Percentiles rank a stretch among this genome's conserved stretches.
Evolutionary conservation across 2,329 filamentous ascomycete species (phyloP).

Genomic region (Hypomyces perniciosus): DNA sequence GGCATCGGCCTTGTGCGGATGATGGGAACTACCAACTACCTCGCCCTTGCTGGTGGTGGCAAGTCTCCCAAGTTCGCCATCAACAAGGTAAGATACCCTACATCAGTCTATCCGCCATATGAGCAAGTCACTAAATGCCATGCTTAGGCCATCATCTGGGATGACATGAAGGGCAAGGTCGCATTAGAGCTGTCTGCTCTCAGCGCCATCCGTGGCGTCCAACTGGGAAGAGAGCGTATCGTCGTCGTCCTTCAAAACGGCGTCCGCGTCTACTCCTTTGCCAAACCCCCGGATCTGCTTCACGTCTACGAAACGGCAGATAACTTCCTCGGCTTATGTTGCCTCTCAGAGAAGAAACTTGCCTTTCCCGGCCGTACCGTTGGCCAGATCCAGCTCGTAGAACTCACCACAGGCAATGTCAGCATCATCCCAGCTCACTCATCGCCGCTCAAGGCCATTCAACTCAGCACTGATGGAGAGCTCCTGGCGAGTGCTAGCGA

Average conservation of each 20-base stretch:
- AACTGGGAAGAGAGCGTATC: constrained; percentile 69
- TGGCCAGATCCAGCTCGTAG: constrained; percentile 85
- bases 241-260: constrained; percentile 77
- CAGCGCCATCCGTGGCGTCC: constrained; percentile 73
- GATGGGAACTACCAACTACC: constrained; percentile 79
- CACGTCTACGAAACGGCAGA: constrained; percentile 79
- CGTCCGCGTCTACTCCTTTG: constrained; percentile 74
- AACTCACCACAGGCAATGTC: constrained; percentile 71
- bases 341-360: constrained; percentile 64
- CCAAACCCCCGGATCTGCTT: constrained; percentile 62
- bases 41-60: constrained; percentile 85
- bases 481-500: constrained; percentile 87
- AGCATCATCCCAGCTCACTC: constrained; percentile 92
- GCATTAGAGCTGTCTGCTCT: constrained; percentile 75
- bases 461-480: constrained; percentile 72
- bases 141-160: constrained; percentile 74
- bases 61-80: constrained; percentile 77
- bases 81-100: constrained; percentile 61
- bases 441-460: constrained; percentile 69
- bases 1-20: constrained; percentile 80
- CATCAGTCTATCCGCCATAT: neutral
- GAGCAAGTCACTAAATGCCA: neutral
- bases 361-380: constrained; percentile 82
- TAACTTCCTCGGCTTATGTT: constrained; percentile 76
- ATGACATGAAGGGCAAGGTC: constrained; percentile 68